Evolutionary conservation across 805 yeast species (phyloP).

Genomic region (Candida vartiovaarae): DNA sequence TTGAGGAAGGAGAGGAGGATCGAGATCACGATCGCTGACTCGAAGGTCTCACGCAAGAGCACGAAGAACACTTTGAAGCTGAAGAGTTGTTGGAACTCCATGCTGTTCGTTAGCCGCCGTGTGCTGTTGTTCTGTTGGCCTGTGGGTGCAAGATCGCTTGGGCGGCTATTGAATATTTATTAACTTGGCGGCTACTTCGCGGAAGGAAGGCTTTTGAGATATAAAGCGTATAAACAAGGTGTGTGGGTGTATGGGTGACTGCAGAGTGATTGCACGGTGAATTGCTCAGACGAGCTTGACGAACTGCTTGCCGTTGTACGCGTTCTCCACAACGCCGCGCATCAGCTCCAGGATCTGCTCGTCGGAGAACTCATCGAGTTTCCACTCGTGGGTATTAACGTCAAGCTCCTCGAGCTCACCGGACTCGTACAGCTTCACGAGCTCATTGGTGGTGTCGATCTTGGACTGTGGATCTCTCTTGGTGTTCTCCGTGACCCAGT

Average conservation of each 20-base stretch:
- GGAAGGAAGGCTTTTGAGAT: too few relatives aligned
- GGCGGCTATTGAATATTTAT: too few relatives aligned
- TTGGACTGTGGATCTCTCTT: constrained; percentile 54
- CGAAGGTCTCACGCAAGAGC: constrained; percentile 87
- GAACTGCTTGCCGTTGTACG: constrained; percentile 41
- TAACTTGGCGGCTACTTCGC: too few relatives aligned
- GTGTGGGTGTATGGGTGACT: too few relatives aligned
- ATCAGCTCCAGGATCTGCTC: constrained; percentile 31
- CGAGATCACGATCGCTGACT: constrained; percentile 87
- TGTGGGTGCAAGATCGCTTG: neutral
- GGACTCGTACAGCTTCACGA: constrained; percentile 49
- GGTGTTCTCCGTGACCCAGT: constrained; percentile 80
- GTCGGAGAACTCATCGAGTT: constrained; percentile 25
- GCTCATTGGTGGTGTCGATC: constrained; percentile 43
- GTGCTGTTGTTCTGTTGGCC: neutral
- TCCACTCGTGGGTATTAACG: constrained; percentile 26
- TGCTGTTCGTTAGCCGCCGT: neutral
- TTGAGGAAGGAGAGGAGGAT: constrained; percentile 86
- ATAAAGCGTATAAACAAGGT: too few relatives aligned
- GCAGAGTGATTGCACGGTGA: too few relatives aligned
- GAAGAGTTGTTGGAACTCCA: constrained; percentile 18
- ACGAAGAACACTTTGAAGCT: constrained; percentile 66
- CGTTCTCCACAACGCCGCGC: constrained; percentile 28
- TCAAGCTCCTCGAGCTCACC: constrained; percentile 44
- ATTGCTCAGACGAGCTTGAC: constrained; percentile 23